Percentiles rank a stretch among this genome's conserved stretches.
phyloP scores from a whole-genome alignment of 306 rosid genomes.

The Begonia masoniana region DNA sequence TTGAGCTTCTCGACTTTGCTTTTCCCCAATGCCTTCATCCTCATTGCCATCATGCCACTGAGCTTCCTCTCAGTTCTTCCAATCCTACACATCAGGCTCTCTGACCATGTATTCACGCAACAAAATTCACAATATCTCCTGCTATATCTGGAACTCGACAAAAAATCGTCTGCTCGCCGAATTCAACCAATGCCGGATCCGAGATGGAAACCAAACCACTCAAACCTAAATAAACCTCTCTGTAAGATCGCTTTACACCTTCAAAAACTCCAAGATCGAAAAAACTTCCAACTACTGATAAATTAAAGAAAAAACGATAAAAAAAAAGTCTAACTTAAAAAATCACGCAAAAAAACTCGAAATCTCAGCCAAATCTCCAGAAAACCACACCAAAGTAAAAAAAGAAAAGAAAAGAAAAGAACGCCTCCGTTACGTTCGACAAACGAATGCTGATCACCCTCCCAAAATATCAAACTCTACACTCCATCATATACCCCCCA shows the following conservation, averaged over 20 bases:
- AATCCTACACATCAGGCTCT: conserved; percentile 31
- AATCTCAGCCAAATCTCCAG: too few relatives aligned
- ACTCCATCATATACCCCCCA: too few relatives aligned
- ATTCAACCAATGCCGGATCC: conserved; percentile 31
- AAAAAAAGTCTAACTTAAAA: too few relatives aligned
- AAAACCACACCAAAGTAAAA: too few relatives aligned
- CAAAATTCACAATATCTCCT: conserved; percentile 1
- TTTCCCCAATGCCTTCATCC: conserved; percentile 46
- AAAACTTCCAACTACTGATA: too few relatives aligned
- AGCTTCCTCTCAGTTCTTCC: conserved; percentile 30
- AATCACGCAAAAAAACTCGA: too few relatives aligned
- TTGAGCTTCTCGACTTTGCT: conserved; percentile 40
- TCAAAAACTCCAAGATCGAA: too few relatives aligned
- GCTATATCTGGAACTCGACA: conserved; percentile 6
- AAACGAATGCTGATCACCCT: too few relatives aligned
- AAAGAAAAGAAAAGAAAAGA: too few relatives aligned
- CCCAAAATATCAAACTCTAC: too few relatives aligned
- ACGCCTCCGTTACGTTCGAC: too few relatives aligned
- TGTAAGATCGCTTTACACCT: conserved; percentile 4
- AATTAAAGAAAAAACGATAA: too few relatives aligned
- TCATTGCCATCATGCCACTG: conserved; percentile 33
- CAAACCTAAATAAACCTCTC: conserved; percentile 14
- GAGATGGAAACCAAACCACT: background rate
- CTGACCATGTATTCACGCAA: conserved; percentile 9
- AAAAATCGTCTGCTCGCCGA: conserved; percentile 5